Conservation (phyloP, 352 stramenopile species). For the Aphanomyces astaci region DNA sequence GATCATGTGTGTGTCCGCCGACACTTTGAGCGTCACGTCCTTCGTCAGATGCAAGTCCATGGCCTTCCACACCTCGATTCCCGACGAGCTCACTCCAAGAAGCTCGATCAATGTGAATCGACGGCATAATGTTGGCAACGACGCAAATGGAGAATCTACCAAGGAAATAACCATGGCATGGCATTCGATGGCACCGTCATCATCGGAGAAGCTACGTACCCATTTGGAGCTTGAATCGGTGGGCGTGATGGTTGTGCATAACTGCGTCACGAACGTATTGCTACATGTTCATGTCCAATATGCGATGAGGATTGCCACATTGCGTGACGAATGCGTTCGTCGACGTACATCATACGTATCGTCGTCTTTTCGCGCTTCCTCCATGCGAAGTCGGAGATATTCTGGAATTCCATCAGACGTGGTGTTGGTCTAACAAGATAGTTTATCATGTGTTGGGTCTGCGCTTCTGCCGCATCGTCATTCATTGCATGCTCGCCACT, state of each 20-base stretch:
- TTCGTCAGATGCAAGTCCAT: neutral
- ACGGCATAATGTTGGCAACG: neutral
- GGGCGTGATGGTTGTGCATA: constrained; percentile 1
- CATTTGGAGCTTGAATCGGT: neutral
- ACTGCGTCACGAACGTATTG: constrained; percentile 4
- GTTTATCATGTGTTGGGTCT: too few species aligned
- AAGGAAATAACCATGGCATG: too few species aligned
- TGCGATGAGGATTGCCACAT: too few species aligned
- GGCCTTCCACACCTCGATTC: constrained; percentile 18
- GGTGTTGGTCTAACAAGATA: neutral
- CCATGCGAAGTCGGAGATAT: neutral
- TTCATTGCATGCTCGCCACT: too few species aligned
- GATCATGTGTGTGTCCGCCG: neutral
- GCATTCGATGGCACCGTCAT: too few species aligned
- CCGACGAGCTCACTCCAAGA: neutral
- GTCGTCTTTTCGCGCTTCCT: neutral
- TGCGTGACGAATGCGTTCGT: neutral
- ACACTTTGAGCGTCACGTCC: constrained; percentile 7
- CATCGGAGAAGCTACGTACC: neutral
- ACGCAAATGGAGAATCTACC: constrained; percentile 13
- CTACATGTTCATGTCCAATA: neutral
- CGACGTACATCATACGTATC: constrained; percentile 11
- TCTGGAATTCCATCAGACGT: neutral
- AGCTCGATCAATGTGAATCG: constrained; percentile 14
- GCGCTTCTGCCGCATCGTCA: too few species aligned